These are phyloP conservation scores for Starmerella powellii DNA, from an alignment of 805 yeast species.

Conservation along the genomic window DNA sequence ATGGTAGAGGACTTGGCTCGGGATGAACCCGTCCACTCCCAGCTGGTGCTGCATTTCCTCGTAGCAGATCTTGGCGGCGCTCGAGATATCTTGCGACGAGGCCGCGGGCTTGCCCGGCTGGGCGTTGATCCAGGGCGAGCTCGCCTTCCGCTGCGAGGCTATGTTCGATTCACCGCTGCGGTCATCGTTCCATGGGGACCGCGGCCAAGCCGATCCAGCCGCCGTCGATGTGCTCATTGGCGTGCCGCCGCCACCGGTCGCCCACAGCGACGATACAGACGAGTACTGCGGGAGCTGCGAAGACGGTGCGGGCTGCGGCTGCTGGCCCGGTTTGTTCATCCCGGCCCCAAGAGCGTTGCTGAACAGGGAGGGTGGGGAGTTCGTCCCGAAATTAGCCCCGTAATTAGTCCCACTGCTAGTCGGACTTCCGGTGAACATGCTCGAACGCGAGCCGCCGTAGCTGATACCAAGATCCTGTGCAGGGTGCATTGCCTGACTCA, in stretches of 20 bases:
- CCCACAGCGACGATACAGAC: not conserved
- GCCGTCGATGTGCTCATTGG: not conserved
- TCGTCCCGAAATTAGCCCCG: no score
- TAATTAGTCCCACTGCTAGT: no score
- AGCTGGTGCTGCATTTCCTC: conserved; percentile 19
- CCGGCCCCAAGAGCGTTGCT: no score
- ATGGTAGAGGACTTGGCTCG: conserved; percentile 28
- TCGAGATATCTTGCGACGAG: conserved; percentile 11
- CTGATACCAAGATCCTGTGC: no score
- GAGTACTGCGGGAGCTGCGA: not conserved
- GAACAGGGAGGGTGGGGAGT: no score
- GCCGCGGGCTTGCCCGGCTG: conserved; percentile 3
- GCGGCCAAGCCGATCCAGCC: not conserved
- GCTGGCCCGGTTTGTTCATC: not conserved
- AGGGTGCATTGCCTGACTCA: no score
- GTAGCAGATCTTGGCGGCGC: conserved; percentile 24
- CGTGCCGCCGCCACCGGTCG: not conserved
- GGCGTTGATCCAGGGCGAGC: conserved; percentile 2
- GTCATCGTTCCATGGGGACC: not conserved
- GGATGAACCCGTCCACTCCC: conserved; percentile 28
- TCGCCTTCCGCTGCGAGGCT: not conserved
- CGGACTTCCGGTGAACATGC: not conserved
- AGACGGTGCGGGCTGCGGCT: not conserved
- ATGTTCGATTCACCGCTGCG: not conserved
- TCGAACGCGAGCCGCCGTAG: not conserved